Evolutionary conservation across 331 rosid species (phyloP).

Genomic region (Rhamnella rubrinervis): DNA sequence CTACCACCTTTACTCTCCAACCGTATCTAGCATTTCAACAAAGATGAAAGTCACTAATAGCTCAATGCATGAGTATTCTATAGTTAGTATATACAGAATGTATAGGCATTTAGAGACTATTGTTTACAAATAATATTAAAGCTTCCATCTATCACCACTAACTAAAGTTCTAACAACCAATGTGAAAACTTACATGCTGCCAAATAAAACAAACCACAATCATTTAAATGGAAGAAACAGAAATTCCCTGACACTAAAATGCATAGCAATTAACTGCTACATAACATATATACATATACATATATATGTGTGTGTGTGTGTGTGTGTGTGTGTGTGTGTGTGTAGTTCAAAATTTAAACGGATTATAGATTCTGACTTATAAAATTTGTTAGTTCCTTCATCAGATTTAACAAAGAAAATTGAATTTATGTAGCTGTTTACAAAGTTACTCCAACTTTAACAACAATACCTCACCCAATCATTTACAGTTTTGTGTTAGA

Average conservation of each 20-base stretch:
- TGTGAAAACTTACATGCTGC: not conserved
- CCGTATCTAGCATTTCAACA: conserved; percentile 66
- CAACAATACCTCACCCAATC: conserved; percentile 3
- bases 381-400: not conserved
- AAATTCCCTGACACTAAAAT: not conserved
- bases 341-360: not conserved
- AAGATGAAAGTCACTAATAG: conserved; percentile 11
- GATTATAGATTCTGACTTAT: not conserved
- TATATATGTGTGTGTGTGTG: too few relatives aligned
- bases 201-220: not conserved
- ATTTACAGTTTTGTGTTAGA: not conserved
- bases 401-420: conserved; percentile 1
- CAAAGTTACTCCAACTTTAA: not conserved
- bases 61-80: conserved; percentile 10
- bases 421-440: not conserved
- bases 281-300: not conserved
- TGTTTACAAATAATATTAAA: not conserved
- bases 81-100: not conserved
- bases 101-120: not conserved
- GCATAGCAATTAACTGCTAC: too few relatives aligned
- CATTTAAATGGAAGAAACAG: not conserved
- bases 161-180: not conserved
- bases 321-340: too few relatives aligned
- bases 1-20: conserved; percentile 84
- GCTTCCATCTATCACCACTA: not conserved